Percentiles rank a stretch among this genome's conserved stretches.
These are phyloP conservation scores for Ustilago hordei DNA, from an alignment of 1,284 basidiomycete species.

Conservation along the genomic window DNA sequence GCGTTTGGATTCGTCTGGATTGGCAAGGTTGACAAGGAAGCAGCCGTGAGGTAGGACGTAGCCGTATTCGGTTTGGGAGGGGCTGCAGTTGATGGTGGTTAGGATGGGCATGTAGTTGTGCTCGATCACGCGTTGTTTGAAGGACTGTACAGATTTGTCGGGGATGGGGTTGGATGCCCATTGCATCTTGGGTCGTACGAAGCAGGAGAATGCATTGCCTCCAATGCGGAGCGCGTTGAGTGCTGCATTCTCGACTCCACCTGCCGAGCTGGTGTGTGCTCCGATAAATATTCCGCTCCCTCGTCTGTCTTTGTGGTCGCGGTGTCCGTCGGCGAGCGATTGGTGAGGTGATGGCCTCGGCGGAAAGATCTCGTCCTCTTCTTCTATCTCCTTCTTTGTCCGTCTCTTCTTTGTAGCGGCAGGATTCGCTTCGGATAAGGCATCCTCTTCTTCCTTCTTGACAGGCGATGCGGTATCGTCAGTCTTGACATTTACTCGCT, in stretches of 20 bases:
- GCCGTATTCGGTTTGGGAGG: constrained; percentile 5
- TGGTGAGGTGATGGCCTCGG: constrained; percentile 14
- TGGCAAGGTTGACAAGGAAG: constrained; percentile 86
- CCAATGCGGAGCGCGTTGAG: constrained; percentile 76
- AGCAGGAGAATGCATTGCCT: constrained; percentile 84
- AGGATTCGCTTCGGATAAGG: background rate
- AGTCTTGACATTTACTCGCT: constrained; percentile 3
- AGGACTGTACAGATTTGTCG: constrained; percentile 71
- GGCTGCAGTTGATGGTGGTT: background rate
- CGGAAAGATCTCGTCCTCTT: constrained; percentile 23
- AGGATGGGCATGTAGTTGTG: constrained; percentile 26
- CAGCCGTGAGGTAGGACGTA: constrained; percentile 83
- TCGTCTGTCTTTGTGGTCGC: constrained; percentile 14
- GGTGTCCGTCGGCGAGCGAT: background rate
- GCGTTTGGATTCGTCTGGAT: constrained; percentile 82
- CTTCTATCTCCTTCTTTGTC: constrained; percentile 28
- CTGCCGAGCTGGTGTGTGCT: constrained; percentile 83
- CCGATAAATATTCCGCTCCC: constrained; percentile 72
- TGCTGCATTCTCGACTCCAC: constrained; percentile 81
- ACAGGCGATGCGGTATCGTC: background rate
- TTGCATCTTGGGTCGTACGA: constrained; percentile 84
- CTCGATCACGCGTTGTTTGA: constrained; percentile 23
- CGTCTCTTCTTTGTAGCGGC: constrained; percentile 12
- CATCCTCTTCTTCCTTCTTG: constrained; percentile 9
- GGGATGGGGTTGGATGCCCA: constrained; percentile 78